These are phyloP conservation scores for Crassisporium funariophilum DNA, from an alignment of 768 basidiomycete genomes.

Conservation along the genomic window DNA sequence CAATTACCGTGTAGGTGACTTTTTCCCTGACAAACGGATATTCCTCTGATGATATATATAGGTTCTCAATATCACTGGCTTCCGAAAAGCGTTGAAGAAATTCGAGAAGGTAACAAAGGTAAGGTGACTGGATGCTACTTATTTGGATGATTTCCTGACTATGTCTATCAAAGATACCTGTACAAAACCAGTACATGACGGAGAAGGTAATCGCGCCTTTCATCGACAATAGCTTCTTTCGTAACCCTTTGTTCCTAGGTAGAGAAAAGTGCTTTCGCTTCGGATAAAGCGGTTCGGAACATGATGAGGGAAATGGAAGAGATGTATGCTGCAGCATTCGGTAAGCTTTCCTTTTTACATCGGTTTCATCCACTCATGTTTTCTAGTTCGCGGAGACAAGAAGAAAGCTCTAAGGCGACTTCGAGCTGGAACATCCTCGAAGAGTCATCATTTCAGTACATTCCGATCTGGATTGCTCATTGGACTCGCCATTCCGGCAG, in stretches of 20 bases:
- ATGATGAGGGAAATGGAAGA: slow-evolving; percentile 81
- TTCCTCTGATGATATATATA: slow-evolving; percentile 24
- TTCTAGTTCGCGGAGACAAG: slow-evolving; percentile 63
- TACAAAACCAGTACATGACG: slow-evolving; percentile 75
- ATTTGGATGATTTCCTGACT: background rate
- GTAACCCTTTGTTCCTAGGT: slow-evolving; percentile 43
- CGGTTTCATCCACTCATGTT: background rate
- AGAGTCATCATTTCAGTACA: slow-evolving; percentile 68
- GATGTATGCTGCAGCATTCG: slow-evolving; percentile 74
- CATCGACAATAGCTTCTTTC: background rate
- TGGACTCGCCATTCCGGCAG: slow-evolving; percentile 72
- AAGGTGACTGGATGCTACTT: slow-evolving; percentile 3
- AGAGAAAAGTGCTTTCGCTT: slow-evolving; percentile 67
- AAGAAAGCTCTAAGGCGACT: slow-evolving; percentile 76
- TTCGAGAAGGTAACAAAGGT: slow-evolving; percentile 81
- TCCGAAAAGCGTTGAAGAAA: slow-evolving; percentile 84
- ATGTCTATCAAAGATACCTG: slow-evolving; percentile 54
- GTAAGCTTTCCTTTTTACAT: slow-evolving; percentile 43
- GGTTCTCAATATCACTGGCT: slow-evolving; percentile 89
- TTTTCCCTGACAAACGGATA: background rate
- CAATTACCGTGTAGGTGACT: slow-evolving; percentile 74
- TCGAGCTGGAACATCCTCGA: slow-evolving; percentile 50
- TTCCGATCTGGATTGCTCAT: slow-evolving; percentile 75
- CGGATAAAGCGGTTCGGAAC: slow-evolving; percentile 55
- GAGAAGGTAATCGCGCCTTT: slow-evolving; percentile 56